Percentiles rank a stretch among this genome's conserved stretches.
Conservation (phyloP, 2,329 filamentous ascomycete genomes). For the Botrytis aclada region DNA sequence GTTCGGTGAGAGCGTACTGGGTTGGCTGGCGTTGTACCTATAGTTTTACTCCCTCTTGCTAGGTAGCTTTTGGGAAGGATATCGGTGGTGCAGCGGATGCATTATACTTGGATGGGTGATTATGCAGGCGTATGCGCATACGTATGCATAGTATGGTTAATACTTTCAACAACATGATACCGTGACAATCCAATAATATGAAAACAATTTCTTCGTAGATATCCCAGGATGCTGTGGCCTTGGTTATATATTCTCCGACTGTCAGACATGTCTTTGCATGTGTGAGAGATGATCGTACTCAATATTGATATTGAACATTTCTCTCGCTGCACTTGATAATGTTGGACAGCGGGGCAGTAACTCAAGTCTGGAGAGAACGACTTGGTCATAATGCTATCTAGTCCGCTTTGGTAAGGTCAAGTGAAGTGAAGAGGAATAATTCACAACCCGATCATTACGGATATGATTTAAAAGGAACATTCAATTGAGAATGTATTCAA, state of each 20-base stretch:
- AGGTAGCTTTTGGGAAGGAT: slow-evolving; percentile 10
- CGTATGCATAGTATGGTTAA: not conserved
- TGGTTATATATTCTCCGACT: not conserved
- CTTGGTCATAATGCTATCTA: not conserved
- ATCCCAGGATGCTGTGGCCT: not conserved
- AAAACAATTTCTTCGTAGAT: not conserved
- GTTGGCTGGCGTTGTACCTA: slow-evolving; percentile 19
- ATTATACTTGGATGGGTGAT: slow-evolving; percentile 14
- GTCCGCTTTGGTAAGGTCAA: not conserved
- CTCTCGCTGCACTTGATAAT: not conserved
- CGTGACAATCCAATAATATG: not conserved
- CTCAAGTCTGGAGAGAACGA: not conserved
- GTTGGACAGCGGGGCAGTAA: not conserved
- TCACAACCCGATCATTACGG: not conserved
- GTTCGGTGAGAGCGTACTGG: slow-evolving; percentile 21
- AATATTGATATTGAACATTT: not conserved
- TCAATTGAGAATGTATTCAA: not conserved
- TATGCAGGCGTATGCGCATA: not conserved
- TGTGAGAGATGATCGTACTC: not conserved
- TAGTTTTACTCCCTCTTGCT: slow-evolving; percentile 11
- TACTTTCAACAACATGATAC: slow-evolving; percentile 10
- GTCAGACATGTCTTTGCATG: not conserved
- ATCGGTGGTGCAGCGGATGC: not conserved
- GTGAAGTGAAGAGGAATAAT: not conserved
- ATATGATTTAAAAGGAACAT: not conserved